phyloP scores from a whole-genome alignment of 2,329 filamentous ascomycete species.

The Colletotrichum godetiae region DNA sequence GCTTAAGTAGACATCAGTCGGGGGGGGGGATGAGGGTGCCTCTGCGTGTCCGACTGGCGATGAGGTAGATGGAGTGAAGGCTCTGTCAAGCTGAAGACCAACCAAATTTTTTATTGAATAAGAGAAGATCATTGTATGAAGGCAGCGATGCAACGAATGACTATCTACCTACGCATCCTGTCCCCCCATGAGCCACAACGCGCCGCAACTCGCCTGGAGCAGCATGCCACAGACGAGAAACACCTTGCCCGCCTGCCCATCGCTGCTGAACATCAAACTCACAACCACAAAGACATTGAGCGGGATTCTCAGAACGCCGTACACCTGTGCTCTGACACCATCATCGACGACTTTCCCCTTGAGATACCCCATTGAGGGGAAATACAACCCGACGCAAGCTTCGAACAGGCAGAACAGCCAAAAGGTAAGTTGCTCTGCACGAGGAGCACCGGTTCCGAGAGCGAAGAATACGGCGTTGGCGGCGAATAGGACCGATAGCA shows the following conservation, averaged over 20 bases:
- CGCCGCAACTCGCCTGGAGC: conserved; percentile 43
- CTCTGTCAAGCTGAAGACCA: not conserved
- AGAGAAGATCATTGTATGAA: not conserved
- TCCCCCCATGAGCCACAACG: conserved; percentile 39
- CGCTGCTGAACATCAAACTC: conserved; percentile 53
- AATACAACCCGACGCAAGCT: conserved; percentile 66
- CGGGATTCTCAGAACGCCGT: conserved; percentile 65
- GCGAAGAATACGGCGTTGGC: conserved; percentile 51
- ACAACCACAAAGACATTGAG: conserved; percentile 68
- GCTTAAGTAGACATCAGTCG: conserved; percentile 35
- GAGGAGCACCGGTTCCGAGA: conserved; percentile 41
- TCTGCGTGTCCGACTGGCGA: not conserved
- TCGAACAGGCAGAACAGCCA: conserved; percentile 69
- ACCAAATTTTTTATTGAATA: not conserved
- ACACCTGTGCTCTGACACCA: conserved; percentile 62
- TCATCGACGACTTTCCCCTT: conserved; percentile 65
- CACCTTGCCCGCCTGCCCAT: conserved; percentile 42
- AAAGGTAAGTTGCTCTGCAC: conserved; percentile 55
- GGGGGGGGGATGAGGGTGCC: not conserved
- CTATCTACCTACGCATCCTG: conserved; percentile 10
- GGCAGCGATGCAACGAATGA: not conserved
- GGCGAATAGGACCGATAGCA: conserved; percentile 51
- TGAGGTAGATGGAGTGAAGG: not conserved
- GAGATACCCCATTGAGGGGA: conserved; percentile 63
- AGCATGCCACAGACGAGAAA: conserved; percentile 46